Conservation (phyloP, 176 grass and related monocot genomes). For the Aechmea fasciata region DNA sequence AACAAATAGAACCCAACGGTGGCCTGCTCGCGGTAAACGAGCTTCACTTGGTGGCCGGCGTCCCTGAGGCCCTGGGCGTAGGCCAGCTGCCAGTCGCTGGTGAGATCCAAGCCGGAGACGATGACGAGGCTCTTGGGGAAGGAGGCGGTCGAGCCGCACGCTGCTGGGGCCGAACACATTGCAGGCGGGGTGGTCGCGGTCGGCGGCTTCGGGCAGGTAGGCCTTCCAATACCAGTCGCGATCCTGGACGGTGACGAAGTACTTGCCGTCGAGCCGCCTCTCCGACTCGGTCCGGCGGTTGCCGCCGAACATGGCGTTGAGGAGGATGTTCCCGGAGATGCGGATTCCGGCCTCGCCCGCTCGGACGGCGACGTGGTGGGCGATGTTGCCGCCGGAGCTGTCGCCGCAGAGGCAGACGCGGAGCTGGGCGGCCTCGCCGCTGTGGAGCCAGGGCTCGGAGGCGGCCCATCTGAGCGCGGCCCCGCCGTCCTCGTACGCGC, state of each 20-base stretch:
- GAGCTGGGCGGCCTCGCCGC: constrained; percentile 28
- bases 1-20: constrained; percentile 89
- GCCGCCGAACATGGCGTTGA: constrained; percentile 98
- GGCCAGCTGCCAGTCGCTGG: constrained; percentile 71
- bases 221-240: constrained; percentile 99
- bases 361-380: constrained; percentile 79
- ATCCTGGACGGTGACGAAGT: constrained; percentile 94
- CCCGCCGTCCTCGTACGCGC: constrained; percentile 92
- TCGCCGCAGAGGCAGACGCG: constrained; percentile 87
- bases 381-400: constrained; percentile 95
- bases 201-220: constrained; percentile 79
- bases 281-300: constrained; percentile 61
- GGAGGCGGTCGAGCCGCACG: constrained; percentile 23
- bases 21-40: constrained; percentile 77
- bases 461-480: constrained; percentile 66
- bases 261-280: constrained; percentile 77
- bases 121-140: constrained; percentile 94
- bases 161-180: constrained; percentile 92
- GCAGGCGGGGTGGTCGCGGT: constrained; percentile 88
- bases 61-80: constrained; percentile 65
- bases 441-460: constrained; percentile 59
- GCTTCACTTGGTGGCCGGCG: constrained; percentile 58
- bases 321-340: constrained; percentile 72
- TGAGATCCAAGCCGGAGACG: constrained; percentile 83
- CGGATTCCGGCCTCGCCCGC: constrained; percentile 63